A percentile compares a stretch with the other conserved stretches of the same genome.
Evolutionary conservation across 140 eudicot species (phyloP).

Genomic region (Flaveria floridana): DNA sequence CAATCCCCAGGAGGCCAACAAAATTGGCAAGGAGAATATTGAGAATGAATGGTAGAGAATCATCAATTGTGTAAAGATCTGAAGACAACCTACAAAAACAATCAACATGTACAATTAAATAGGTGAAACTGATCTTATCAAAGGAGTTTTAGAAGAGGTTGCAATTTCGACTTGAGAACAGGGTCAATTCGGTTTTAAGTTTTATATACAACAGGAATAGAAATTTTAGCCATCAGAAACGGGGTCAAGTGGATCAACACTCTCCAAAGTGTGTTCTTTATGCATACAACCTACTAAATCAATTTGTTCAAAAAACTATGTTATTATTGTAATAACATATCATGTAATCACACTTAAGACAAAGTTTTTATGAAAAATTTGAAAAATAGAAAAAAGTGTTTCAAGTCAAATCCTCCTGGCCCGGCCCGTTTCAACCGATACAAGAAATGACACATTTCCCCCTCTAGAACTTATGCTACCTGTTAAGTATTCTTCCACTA

Average conservation of each 20-base stretch:
- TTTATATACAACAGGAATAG: constrained; percentile 2
- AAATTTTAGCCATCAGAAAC: not conserved
- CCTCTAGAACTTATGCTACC: constrained; percentile 43
- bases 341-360: not conserved
- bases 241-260: not conserved
- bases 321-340: not conserved
- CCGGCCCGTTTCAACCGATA: not conserved
- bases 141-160: constrained; percentile 5
- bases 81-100: constrained; percentile 67
- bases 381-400: not conserved
- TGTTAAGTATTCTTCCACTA: constrained; percentile 90
- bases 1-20: constrained; percentile 85
- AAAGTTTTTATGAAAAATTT: not conserved
- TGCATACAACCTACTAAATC: constrained; percentile 3
- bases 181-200: constrained; percentile 1
- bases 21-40: constrained; percentile 93
- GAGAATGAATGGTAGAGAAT: constrained; percentile 89
- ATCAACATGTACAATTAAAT: constrained; percentile 18
- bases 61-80: constrained; percentile 92
- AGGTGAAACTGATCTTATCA: not conserved
- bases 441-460: constrained; percentile 2
- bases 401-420: not conserved
- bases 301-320: not conserved
- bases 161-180: not conserved
- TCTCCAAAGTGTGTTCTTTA: not conserved